Base-by-base conservation (phyloP, 2,329 filamentous ascomycete species). In the Penicillium rolfsii region DNA sequence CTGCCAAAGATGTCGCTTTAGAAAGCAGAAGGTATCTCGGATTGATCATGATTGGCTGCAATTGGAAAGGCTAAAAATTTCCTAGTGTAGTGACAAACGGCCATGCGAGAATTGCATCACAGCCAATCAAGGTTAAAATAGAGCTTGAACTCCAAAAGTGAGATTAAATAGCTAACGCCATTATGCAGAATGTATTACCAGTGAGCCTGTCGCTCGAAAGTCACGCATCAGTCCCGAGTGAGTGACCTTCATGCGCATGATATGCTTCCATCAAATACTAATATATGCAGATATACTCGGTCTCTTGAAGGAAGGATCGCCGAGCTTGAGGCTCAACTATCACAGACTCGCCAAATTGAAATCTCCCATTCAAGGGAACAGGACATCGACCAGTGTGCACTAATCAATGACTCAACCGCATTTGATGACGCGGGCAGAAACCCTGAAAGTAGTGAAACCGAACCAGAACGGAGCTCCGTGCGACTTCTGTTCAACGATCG, bases 71-170 rank as follows among this genome's bases (percentile, higher is more conserved):
- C 40, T 43, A 22, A 43, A 41, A 12, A 43, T 11, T 12, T 12
- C 9, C 2, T 43, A 55, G 62, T 63, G 60, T 16, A 61, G 57
- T 9, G 62, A 60, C 16, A 56, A 12, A 22, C 52, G 60, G 26
- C 62, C 62, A 5, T 64, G 60, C 52, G 26, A 60, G 16, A 64
- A 63, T 54, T 64, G 62, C 38, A 52, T 55, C 22, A 41, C 55
- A 19, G 57, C 60, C 6, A 43, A 53, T 38, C 41, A 57, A 43
- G 62, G 62, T 56, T 45, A 24, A 19, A 43, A 5, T 16, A 16
- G 22, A 38, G 22, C 2, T 5, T 14, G 19, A 24, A 26, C 30
- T 46, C 16, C 19, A 22, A 22, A 12, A 16, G 38, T 5, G 14
- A 26, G 8, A 26, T 35, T 24, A 12, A 38, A 6, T 33, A 40